phyloP scores from a whole-genome alignment of 1,139 yeast genomes.

The Yamadazyma diospyri region DNA sequence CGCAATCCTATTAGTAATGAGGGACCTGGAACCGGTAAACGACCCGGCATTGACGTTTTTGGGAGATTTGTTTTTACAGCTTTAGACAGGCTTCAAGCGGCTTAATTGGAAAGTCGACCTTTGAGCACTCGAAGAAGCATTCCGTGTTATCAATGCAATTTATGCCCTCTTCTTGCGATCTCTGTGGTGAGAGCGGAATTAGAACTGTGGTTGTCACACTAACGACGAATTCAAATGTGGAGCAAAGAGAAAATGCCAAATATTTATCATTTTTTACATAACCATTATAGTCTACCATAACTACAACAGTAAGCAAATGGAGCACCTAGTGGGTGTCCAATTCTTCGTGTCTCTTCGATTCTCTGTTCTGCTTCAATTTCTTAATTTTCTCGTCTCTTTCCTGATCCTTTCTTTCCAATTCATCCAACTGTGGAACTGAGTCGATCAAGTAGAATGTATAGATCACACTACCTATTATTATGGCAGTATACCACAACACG shows the following conservation, averaged over 20 bases:
- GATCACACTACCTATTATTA: constrained; percentile 30
- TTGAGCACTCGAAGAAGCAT: too few species aligned
- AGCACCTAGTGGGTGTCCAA: background rate
- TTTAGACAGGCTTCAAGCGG: too few species aligned
- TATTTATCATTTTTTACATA: constrained; percentile 2
- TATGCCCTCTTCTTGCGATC: too few species aligned
- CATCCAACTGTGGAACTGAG: constrained; percentile 21
- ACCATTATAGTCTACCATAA: background rate
- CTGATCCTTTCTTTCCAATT: background rate
- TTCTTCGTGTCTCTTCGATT: background rate
- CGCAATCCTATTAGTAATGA: constrained; percentile 1
- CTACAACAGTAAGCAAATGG: background rate
- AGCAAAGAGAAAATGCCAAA: background rate
- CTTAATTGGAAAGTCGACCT: too few species aligned
- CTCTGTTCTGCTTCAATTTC: constrained; percentile 3
- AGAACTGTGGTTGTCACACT: too few species aligned
- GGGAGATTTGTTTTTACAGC: too few species aligned
- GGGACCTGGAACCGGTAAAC: background rate
- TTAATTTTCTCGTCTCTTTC: constrained; percentile 7
- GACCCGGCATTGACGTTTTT: too few species aligned
- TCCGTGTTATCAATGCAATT: too few species aligned
- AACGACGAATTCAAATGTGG: too few species aligned
- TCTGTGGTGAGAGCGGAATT: too few species aligned
- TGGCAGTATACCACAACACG: constrained; percentile 33
- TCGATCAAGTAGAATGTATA: constrained; percentile 35